Evolutionary conservation across 805 yeast genomes (phyloP).

Genomic region (Candida michaelii): DNA sequence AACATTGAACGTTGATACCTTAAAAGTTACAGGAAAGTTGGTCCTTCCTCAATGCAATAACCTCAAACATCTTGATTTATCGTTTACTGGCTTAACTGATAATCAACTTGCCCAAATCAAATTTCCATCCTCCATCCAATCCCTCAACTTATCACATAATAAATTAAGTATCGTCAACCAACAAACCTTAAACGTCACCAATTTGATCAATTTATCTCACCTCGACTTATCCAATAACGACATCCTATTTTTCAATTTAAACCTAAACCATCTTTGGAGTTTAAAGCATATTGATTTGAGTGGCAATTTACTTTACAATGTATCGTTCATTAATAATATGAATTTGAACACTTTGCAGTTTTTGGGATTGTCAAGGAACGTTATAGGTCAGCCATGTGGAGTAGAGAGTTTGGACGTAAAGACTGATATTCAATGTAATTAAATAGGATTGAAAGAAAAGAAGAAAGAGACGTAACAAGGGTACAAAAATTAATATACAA

Average conservation of each 20-base stretch:
- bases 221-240: slow-evolving; percentile 28
- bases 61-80: slow-evolving; percentile 24
- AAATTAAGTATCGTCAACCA: slow-evolving; percentile 18
- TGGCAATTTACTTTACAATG: slow-evolving; percentile 2
- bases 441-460: no score
- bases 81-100: slow-evolving; percentile 28
- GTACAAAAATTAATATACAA: no score
- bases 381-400: neutral
- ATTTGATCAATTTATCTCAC: slow-evolving; percentile 10
- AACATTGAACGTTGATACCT: neutral
- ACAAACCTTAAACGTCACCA: slow-evolving; percentile 16
- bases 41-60: neutral
- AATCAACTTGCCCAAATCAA: slow-evolving; percentile 14
- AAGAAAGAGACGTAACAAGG: no score
- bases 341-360: neutral
- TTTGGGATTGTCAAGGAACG: slow-evolving; percentile 5
- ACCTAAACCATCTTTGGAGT: slow-evolving; percentile 14
- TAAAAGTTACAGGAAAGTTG: neutral
- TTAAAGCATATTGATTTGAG: slow-evolving; percentile 24
- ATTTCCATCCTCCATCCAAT: slow-evolving; percentile 21
- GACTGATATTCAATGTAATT: neutral
- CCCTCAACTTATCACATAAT: slow-evolving; percentile 30
- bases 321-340: neutral
- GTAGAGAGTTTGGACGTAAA: neutral
- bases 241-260: slow-evolving; percentile 12